A percentile compares a stretch with the other conserved stretches of the same genome.
These are phyloP conservation scores for Monascus ruber DNA, from an alignment of 2,329 filamentous ascomycete genomes.

Conservation along the genomic window DNA sequence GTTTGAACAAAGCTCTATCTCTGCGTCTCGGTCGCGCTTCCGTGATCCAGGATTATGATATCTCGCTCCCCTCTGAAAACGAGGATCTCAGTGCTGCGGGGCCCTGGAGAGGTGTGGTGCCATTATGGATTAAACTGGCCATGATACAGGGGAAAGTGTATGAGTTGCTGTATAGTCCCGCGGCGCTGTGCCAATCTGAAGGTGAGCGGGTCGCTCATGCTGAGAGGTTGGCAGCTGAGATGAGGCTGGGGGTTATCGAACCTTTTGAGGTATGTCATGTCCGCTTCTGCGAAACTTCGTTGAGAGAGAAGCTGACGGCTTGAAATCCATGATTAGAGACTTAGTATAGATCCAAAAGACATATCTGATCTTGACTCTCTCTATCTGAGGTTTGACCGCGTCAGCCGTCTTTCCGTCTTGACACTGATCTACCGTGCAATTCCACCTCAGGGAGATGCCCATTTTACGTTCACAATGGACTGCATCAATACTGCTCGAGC, in stretches of 20 bases:
- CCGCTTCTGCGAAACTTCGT: neutral
- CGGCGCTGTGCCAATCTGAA: conserved; percentile 16
- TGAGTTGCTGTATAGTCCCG: conserved; percentile 41
- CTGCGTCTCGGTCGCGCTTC: conserved; percentile 49
- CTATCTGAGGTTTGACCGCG: conserved; percentile 21
- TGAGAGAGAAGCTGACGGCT: neutral
- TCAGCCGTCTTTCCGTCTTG: conserved; percentile 25
- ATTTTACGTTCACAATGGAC: conserved; percentile 22
- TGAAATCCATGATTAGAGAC: neutral
- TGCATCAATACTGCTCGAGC: conserved; percentile 27
- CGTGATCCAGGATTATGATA: conserved; percentile 49
- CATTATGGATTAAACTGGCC: conserved; percentile 45
- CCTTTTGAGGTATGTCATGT: conserved; percentile 16
- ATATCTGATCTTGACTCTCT: conserved; percentile 17
- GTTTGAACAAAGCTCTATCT: conserved; percentile 47
- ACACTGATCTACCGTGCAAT: conserved; percentile 31
- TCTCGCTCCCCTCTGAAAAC: conserved; percentile 34
- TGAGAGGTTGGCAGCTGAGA: conserved; percentile 15
- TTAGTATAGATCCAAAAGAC: neutral
- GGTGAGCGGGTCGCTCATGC: conserved; percentile 17
- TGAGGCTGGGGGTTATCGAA: conserved; percentile 16
- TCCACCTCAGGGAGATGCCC: conserved; percentile 17
- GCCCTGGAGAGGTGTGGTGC: conserved; percentile 38
- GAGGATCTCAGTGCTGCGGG: conserved; percentile 6
- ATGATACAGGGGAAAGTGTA: conserved; percentile 50